A percentile compares a stretch with the other conserved stretches of the same genome.
These are phyloP conservation scores for Penicillium malachiteum DNA, from an alignment of 495 filamentous ascomycete genomes.

Conservation along the genomic window DNA sequence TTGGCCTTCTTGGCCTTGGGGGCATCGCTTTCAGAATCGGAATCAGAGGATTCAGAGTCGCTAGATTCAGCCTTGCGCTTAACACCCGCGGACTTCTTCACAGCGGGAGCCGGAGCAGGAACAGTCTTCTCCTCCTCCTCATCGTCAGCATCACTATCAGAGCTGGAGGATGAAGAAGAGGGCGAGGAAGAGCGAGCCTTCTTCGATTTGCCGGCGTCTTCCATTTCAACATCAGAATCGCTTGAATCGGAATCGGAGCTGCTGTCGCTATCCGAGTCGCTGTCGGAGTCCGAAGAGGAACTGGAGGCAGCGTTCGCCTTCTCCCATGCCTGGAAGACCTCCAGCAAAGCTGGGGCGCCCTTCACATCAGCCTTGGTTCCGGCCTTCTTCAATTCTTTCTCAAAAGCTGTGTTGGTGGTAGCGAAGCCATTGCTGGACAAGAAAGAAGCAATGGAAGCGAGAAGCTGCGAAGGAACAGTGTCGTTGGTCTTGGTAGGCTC, in stretches of 20 bases:
- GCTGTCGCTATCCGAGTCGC: constrained; percentile 13
- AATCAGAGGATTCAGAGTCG: constrained; percentile 49
- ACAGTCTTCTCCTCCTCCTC: constrained; percentile 50
- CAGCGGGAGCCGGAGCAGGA: constrained; percentile 26
- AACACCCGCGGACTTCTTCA: constrained; percentile 38
- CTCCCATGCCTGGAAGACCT: constrained; percentile 51
- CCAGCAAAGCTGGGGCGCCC: constrained; percentile 44
- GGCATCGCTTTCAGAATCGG: constrained; percentile 36
- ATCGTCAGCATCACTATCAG: constrained; percentile 62
- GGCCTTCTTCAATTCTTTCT: constrained; percentile 46
- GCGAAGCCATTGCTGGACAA: constrained; percentile 64
- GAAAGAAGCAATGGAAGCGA: constrained; percentile 66
- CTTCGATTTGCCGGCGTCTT: constrained; percentile 34
- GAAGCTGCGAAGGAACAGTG: constrained; percentile 52
- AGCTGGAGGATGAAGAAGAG: constrained; percentile 50
- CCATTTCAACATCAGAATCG: constrained; percentile 60
- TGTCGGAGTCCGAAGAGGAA: constrained; percentile 10
- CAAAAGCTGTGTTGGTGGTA: constrained; percentile 56
- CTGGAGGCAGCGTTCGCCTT: constrained; percentile 22
- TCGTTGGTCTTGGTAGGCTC: constrained; percentile 18
- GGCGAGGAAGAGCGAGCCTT: constrained; percentile 41
- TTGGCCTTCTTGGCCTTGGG: constrained; percentile 45
- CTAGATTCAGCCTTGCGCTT: constrained; percentile 67
- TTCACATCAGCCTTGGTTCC: constrained; percentile 32
- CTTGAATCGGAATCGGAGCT: constrained; percentile 15